A percentile compares a stretch with the other conserved stretches of the same genome.
phyloP scores from a whole-genome alignment of 177 flowering plant genomes.

The Tripterygium wilfordii region DNA sequence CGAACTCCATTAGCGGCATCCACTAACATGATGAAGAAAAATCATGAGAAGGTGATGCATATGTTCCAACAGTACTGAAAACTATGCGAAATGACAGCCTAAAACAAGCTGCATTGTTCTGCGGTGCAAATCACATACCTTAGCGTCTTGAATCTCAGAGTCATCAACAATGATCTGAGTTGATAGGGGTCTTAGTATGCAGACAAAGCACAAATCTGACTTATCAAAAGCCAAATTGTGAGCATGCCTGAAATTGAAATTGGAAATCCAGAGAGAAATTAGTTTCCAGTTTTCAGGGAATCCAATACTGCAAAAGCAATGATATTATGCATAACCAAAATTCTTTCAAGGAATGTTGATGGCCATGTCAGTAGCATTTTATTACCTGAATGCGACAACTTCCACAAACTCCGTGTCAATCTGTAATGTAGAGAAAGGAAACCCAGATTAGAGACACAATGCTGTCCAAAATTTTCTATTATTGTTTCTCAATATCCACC shows the following conservation, averaged over 20 bases:
- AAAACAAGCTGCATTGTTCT: background rate
- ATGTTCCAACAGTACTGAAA: background rate
- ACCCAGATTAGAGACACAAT: too few relatives aligned
- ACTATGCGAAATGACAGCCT: background rate
- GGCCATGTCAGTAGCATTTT: background rate
- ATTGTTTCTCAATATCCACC: too few relatives aligned
- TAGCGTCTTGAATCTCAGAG: constrained; percentile 58
- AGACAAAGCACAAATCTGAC: constrained; percentile 69
- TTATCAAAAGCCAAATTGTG: constrained; percentile 62
- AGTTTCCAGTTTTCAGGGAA: too few relatives aligned
- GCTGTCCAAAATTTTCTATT: too few relatives aligned
- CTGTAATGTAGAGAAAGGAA: constrained; percentile 23
- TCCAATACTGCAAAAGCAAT: too few relatives aligned
- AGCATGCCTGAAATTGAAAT: constrained; percentile 48
- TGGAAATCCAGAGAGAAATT: background rate
- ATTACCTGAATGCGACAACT: constrained; percentile 75
- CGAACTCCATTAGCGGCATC: constrained; percentile 68
- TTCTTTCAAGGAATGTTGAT: too few relatives aligned
- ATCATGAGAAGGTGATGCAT: too few relatives aligned
- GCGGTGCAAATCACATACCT: constrained; percentile 29
- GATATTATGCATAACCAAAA: background rate
- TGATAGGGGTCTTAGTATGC: constrained; percentile 62
- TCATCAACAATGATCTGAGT: constrained; percentile 46
- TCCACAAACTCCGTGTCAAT: constrained; percentile 67
- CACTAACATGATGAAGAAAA: constrained; percentile 33